A percentile compares a stretch with the other conserved stretches of the same genome.
phyloP scores from a whole-genome alignment of 1,139 yeast species.

The Zygosaccharomyces pseudobailii region DNA sequence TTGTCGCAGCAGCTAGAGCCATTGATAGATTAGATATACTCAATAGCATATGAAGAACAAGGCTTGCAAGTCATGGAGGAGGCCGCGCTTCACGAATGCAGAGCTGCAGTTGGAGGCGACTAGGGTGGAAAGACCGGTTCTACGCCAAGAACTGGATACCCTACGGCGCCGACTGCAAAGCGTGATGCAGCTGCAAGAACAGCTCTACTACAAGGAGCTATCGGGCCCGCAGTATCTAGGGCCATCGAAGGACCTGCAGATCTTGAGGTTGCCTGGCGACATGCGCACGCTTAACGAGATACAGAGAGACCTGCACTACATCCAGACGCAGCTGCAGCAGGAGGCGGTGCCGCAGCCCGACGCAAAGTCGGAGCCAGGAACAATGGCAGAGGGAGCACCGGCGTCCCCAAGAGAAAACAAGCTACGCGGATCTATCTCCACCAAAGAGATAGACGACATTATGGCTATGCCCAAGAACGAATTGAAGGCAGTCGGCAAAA shows the following conservation, averaged over 20 bases:
- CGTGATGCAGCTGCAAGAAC: constrained; percentile 14
- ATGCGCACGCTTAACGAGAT: constrained; percentile 13
- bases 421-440: background rate
- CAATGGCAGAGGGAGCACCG: background rate
- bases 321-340: background rate
- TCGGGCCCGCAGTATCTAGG: constrained; percentile 18
- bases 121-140: background rate
- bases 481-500: constrained; percentile 11
- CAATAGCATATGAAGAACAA: background rate
- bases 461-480: constrained; percentile 1
- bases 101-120: no score
- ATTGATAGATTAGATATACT: background rate
- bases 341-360: background rate
- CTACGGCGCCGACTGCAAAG: constrained; percentile 6
- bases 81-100: background rate
- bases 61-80: background rate
- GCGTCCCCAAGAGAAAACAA: background rate
- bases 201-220: constrained; percentile 17
- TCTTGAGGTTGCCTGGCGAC: constrained; percentile 23
- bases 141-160: background rate
- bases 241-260: constrained; percentile 15
- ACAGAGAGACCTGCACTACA: constrained; percentile 5
- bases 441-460: constrained; percentile 5
- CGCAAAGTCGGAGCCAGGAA: no score
- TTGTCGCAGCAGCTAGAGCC: constrained; percentile 4